Evolutionary conservation across 2,329 filamentous ascomycete species (phyloP).

Genomic region (Venturia effusa): DNA sequence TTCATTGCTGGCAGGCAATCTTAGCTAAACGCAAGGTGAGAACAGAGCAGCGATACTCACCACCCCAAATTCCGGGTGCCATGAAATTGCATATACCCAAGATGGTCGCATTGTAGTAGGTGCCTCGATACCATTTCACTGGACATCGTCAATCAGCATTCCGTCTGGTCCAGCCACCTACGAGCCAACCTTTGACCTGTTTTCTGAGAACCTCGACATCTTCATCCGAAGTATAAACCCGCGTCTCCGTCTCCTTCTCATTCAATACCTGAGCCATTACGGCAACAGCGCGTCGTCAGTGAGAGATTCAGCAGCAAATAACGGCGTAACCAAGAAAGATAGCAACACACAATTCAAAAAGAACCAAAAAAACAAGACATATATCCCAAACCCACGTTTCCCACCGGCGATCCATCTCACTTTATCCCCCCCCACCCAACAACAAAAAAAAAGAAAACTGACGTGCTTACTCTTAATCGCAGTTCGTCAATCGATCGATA

Average conservation of each 20-base stretch:
- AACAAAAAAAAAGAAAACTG: too few species aligned
- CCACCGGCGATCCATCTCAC: neutral
- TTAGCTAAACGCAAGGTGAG: neutral
- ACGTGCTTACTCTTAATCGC: too few species aligned
- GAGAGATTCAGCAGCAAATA: neutral
- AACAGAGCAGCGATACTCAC: slow-evolving; percentile 19
- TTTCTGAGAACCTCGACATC: neutral
- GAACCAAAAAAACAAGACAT: neutral
- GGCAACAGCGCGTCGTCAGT: neutral
- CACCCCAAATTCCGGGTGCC: slow-evolving; percentile 61
- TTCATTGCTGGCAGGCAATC: slow-evolving; percentile 42
- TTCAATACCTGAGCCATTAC: neutral
- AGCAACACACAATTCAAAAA: neutral
- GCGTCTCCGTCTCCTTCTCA: neutral
- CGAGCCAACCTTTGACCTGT: neutral
- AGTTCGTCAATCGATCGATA: neutral
- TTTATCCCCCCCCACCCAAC: neutral
- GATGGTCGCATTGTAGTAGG: slow-evolving; percentile 62
- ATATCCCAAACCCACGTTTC: neutral
- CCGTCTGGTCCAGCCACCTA: neutral
- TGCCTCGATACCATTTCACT: slow-evolving; percentile 61
- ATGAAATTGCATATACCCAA: slow-evolving; percentile 61
- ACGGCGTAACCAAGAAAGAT: too few species aligned
- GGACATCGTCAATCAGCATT: neutral
- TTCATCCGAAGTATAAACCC: neutral